phyloP scores from a whole-genome alignment of 371 early-diverging fungal species.

The Actinomucor elegans region DNA sequence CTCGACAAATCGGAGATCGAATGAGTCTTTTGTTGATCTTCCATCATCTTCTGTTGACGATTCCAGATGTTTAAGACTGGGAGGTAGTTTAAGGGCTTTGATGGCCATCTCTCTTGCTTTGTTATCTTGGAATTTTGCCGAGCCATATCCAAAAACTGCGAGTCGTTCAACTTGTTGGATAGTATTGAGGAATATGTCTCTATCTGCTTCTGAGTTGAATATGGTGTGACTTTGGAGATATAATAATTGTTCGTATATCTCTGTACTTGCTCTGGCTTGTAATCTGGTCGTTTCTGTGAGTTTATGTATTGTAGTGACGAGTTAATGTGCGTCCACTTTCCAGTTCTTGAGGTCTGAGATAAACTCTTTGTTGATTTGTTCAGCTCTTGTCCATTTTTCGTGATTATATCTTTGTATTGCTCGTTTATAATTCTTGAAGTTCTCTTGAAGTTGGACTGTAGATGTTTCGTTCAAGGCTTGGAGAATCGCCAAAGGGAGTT shows the following conservation, averaged over 20 bases:
- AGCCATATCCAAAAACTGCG: slow-evolving; percentile 6
- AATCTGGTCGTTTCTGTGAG: background rate
- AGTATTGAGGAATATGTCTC: background rate
- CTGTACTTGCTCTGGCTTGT: slow-evolving; percentile 4
- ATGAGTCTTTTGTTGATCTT: background rate
- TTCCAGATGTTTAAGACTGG: slow-evolving; percentile 2
- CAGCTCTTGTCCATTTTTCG: background rate
- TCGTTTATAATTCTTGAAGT: background rate
- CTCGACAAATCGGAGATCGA: background rate
- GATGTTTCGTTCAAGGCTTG: background rate
- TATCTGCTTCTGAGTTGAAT: background rate
- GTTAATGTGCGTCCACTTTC: background rate
- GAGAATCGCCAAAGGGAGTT: background rate
- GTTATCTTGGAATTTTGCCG: slow-evolving; percentile 1
- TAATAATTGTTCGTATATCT: background rate
- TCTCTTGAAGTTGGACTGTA: background rate
- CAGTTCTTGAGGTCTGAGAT: background rate
- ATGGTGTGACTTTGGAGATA: background rate
- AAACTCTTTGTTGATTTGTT: slow-evolving; percentile 8
- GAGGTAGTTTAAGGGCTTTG: slow-evolving; percentile 4
- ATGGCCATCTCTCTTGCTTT: background rate
- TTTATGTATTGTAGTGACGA: slow-evolving; percentile 1
- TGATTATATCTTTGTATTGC: background rate
- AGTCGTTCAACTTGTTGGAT: background rate
- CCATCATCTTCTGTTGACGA: background rate